phyloP scores from a whole-genome alignment of 73 alveolate genomes.

The Diophrys sp. region DNA sequence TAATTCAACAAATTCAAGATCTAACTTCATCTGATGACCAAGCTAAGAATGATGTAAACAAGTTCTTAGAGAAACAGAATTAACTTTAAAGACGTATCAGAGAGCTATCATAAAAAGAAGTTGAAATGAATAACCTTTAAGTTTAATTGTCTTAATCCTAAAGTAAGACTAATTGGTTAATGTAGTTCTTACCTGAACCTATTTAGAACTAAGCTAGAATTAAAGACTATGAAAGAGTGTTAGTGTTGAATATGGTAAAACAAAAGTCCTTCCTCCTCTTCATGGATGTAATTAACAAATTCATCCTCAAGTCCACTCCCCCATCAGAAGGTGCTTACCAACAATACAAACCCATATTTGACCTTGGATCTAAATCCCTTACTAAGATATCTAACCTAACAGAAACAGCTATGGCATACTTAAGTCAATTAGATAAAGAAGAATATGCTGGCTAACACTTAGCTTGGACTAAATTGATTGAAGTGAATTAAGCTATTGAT shows the following conservation, averaged over 20 bases:
- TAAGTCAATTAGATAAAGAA: neutral
- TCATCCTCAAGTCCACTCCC: neutral
- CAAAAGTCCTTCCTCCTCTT: neutral
- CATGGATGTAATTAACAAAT: neutral
- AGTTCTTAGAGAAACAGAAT: neutral
- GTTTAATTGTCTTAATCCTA: neutral
- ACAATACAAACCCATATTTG: neutral
- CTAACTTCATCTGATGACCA: neutral
- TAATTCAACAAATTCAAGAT: too few relatives aligned
- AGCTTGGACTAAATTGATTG: neutral
- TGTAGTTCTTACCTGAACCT: neutral
- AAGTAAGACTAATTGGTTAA: neutral
- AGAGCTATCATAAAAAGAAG: neutral
- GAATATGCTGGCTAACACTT: neutral
- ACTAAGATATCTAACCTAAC: neutral
- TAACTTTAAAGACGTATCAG: neutral
- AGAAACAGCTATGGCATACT: neutral
- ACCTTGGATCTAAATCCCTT: neutral
- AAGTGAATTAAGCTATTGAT: neutral
- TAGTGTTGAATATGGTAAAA: neutral
- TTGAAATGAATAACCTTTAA: neutral
- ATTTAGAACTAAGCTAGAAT: neutral
- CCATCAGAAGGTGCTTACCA: neutral
- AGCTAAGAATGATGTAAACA: neutral
- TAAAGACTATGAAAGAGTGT: neutral